Evolutionary conservation across 2,329 filamentous ascomycete species (phyloP).

Genomic region (Pseudogymnoascus sp.): DNA sequence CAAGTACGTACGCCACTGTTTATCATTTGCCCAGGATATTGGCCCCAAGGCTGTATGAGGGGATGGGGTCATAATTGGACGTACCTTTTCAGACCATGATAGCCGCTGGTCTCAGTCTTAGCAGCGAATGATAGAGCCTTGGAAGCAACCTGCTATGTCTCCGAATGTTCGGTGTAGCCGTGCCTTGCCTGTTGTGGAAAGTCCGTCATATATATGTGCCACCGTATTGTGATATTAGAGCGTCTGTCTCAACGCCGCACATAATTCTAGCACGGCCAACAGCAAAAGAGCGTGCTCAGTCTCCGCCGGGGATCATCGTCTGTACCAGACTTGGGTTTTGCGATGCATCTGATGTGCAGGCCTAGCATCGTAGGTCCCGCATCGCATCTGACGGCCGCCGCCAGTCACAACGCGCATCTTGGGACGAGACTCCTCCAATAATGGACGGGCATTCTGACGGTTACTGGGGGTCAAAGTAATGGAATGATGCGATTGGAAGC

Average conservation of each 20-base stretch:
- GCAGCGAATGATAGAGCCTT: neutral
- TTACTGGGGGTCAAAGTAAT: neutral
- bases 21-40: neutral
- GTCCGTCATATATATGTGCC: neutral
- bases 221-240: neutral
- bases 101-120: neutral
- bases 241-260: neutral
- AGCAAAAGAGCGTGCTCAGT: neutral
- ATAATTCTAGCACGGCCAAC: neutral
- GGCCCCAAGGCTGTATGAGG: neutral
- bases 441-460: neutral
- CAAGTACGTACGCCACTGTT: neutral
- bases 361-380: neutral
- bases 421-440: neutral
- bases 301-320: neutral
- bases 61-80: neutral
- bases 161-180: slow-evolving; percentile 4
- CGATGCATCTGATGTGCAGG: slow-evolving; percentile 2
- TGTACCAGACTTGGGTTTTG: neutral
- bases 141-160: neutral
- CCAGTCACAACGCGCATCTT: neutral
- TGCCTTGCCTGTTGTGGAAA: neutral
- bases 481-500: neutral
- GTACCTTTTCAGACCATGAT: neutral
- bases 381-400: neutral